These are phyloP conservation scores for Hymenoscyphus fructigenus DNA, from an alignment of 2,329 filamentous ascomycete genomes.

Conservation along the genomic window DNA sequence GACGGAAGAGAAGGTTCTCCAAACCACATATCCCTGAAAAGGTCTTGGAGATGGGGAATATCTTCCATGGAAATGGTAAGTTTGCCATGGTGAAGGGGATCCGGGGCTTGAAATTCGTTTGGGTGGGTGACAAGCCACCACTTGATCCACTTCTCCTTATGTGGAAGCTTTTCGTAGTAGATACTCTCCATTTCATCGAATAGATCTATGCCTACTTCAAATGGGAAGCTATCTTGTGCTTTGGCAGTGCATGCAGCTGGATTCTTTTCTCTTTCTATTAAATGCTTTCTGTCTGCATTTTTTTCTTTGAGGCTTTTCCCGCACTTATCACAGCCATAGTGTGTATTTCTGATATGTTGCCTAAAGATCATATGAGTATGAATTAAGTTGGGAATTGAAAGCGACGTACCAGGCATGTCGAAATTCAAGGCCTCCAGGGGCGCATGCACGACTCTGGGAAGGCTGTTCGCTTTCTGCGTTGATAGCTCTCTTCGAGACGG, in stretches of 20 bases:
- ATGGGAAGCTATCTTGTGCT: not conserved
- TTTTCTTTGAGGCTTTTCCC: not conserved
- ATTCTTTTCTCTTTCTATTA: not conserved
- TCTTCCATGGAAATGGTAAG: not conserved
- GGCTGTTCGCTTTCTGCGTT: not conserved
- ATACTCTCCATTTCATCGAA: not conserved
- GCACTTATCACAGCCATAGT: not conserved
- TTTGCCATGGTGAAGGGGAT: not conserved
- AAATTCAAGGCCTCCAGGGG: not conserved
- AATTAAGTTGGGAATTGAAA: not conserved
- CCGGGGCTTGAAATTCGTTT: not conserved
- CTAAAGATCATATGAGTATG: not conserved
- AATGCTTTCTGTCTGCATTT: not conserved
- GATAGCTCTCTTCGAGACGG: not conserved
- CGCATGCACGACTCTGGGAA: not conserved
- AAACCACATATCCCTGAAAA: not conserved
- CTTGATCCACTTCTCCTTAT: not conserved
- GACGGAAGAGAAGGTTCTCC: not conserved
- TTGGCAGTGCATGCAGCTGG: not conserved
- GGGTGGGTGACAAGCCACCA: conserved; percentile 8
- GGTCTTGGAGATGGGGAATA: not conserved
- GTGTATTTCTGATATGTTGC: not conserved
- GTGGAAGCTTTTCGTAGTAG: not conserved
- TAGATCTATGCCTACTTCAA: not conserved
- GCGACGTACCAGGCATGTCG: not conserved